Evolutionary conservation across 2,329 filamentous ascomycete genomes (phyloP).

Genomic region (Aspergillus ibericus): DNA sequence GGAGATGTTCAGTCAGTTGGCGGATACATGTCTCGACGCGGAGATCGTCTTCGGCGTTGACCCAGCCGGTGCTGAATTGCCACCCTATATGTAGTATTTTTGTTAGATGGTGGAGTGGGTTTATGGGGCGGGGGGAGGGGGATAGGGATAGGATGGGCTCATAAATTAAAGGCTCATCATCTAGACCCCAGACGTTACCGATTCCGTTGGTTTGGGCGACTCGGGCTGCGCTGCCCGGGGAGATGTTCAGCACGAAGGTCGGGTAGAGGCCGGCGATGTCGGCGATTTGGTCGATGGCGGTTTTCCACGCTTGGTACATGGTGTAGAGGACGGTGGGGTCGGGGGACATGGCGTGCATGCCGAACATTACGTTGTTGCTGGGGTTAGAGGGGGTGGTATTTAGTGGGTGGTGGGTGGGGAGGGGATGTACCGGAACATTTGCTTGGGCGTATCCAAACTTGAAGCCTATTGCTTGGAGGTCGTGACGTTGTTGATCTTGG

Average conservation of each 20-base stretch:
- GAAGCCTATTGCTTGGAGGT: slow-evolving; percentile 29
- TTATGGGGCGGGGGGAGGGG: too few species aligned
- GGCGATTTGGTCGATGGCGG: slow-evolving; percentile 31
- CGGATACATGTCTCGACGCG: slow-evolving; percentile 37
- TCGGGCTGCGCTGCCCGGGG: slow-evolving; percentile 26
- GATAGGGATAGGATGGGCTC: slow-evolving; percentile 15
- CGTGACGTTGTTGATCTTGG: slow-evolving; percentile 30
- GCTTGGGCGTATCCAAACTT: slow-evolving; percentile 31
- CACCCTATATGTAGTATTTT: slow-evolving; percentile 29
- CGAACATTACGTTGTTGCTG: slow-evolving; percentile 34
- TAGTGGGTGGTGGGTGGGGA: neutral
- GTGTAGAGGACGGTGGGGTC: slow-evolving; percentile 31
- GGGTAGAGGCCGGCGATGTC: slow-evolving; percentile 41
- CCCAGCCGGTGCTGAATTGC: slow-evolving; percentile 44
- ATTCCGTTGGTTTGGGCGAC: slow-evolving; percentile 39
- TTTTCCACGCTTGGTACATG: slow-evolving; percentile 40
- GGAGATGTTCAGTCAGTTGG: slow-evolving; percentile 29
- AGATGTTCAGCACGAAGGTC: slow-evolving; percentile 39
- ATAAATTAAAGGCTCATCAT: slow-evolving; percentile 34
- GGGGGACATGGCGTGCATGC: slow-evolving; percentile 39
- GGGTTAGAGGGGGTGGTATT: neutral
- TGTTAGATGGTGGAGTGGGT: neutral
- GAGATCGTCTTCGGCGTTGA: slow-evolving; percentile 35
- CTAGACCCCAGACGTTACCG: slow-evolving; percentile 43
- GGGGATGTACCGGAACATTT: slow-evolving; percentile 36